Percentiles rank a stretch among this genome's conserved stretches.
phyloP scores from a whole-genome alignment of 176 grass and related monocot genomes.

The Paspalum vaginatum region DNA sequence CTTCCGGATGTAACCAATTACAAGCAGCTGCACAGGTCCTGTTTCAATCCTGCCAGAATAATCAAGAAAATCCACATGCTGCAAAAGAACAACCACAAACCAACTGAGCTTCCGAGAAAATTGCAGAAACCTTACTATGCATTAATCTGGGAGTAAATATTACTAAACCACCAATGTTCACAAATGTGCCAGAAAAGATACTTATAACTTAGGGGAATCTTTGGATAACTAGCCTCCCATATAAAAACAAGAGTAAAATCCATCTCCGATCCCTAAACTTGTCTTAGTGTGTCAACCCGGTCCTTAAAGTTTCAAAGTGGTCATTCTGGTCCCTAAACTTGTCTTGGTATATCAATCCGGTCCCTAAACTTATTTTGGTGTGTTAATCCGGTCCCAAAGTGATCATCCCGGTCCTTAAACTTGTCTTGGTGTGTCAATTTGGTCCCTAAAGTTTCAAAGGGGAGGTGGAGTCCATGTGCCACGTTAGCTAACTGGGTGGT shows the following conservation, averaged over 20 bases:
- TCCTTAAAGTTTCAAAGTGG: too few relatives aligned
- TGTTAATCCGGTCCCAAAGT: too few relatives aligned
- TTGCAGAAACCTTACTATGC: neutral
- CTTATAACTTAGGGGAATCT: neutral
- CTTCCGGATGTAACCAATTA: constrained; percentile 76
- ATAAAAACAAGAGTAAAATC: constrained; percentile 23
- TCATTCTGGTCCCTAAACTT: too few relatives aligned
- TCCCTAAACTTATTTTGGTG: too few relatives aligned
- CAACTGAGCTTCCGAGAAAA: neutral
- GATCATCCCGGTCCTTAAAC: too few relatives aligned
- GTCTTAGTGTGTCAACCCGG: too few relatives aligned
- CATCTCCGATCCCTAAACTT: too few relatives aligned
- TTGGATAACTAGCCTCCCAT: neutral
- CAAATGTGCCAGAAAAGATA: neutral
- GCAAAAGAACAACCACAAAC: constrained; percentile 36
- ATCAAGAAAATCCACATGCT: constrained; percentile 61
- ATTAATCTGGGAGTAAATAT: constrained; percentile 2
- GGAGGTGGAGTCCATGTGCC: too few relatives aligned
- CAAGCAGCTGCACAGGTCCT: constrained; percentile 50
- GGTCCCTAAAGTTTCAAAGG: too few relatives aligned
- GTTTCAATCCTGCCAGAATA: constrained; percentile 27
- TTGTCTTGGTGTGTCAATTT: too few relatives aligned
- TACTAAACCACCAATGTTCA: neutral
- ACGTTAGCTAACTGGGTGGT: too few relatives aligned
- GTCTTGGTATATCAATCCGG: too few relatives aligned